These are phyloP conservation scores for Vigna angularis DNA, from an alignment of 306 rosid species.

Conservation along the genomic window DNA sequence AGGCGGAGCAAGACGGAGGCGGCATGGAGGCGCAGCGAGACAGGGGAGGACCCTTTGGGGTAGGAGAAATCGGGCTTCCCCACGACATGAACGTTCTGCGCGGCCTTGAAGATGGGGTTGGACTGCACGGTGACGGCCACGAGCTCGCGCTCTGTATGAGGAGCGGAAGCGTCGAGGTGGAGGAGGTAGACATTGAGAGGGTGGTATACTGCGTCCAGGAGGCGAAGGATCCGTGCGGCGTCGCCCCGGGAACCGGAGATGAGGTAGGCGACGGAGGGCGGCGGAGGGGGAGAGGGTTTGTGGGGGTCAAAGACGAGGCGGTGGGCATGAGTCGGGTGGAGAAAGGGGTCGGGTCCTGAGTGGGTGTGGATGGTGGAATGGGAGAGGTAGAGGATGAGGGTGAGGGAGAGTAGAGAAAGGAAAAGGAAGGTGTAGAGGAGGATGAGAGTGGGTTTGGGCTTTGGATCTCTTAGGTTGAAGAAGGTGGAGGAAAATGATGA, in stretches of 20 bases:
- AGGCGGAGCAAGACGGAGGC: conserved; percentile 81
- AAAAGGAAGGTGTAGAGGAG: conserved; percentile 60
- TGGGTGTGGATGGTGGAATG: conserved; percentile 26
- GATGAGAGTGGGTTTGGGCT: conserved; percentile 55
- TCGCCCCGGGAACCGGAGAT: conserved; percentile 73
- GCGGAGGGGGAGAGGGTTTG: conserved; percentile 51
- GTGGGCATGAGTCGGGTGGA: conserved; percentile 68
- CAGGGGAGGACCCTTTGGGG: conserved; percentile 67
- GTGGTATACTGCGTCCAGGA: conserved; percentile 69
- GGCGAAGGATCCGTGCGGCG: conserved; percentile 61
- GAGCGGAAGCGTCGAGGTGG: conserved; percentile 79
- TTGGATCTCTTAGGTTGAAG: not conserved
- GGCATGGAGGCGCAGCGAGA: conserved; percentile 79
- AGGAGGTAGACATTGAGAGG: conserved; percentile 86
- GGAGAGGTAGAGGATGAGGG: conserved; percentile 45
- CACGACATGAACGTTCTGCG: conserved; percentile 79
- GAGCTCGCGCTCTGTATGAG: conserved; percentile 65
- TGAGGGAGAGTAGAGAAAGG: conserved; percentile 59
- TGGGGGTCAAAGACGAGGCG: conserved; percentile 48
- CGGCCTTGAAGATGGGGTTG: conserved; percentile 74
- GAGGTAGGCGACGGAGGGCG: conserved; percentile 83
- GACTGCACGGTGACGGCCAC: conserved; percentile 71
- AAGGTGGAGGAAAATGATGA: not conserved
- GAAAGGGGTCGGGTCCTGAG: conserved; percentile 67
- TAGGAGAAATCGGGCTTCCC: conserved; percentile 86